phyloP scores from a whole-genome alignment of 805 yeast species.

The Wickerhamomyces chaumierensis region DNA sequence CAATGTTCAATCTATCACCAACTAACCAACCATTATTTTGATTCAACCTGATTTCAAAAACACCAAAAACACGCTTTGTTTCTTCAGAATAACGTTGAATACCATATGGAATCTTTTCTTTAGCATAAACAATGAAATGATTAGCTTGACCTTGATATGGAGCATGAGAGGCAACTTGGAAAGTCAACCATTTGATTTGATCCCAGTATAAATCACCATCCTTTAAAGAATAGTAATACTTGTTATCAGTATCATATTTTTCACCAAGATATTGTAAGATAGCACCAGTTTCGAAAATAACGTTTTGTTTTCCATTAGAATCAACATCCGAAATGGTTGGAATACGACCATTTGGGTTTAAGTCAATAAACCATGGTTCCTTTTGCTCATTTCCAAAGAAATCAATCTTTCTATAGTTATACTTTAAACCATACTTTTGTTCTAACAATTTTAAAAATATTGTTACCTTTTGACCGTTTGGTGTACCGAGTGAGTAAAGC shows the following conservation, averaged over 20 bases:
- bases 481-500: slow-evolving; percentile 31
- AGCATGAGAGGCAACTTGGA: slow-evolving; percentile 49
- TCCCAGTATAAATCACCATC: slow-evolving; percentile 34
- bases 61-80: slow-evolving; percentile 41
- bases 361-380: slow-evolving; percentile 41
- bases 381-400: slow-evolving; percentile 35
- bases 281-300: slow-evolving; percentile 51
- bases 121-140: slow-evolving; percentile 34
- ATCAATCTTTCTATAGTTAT: slow-evolving; percentile 28
- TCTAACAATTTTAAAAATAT: slow-evolving; percentile 22
- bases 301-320: slow-evolving; percentile 28
- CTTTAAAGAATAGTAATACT: slow-evolving; percentile 24
- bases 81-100: slow-evolving; percentile 40
- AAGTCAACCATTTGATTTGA: slow-evolving; percentile 40
- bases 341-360: slow-evolving; percentile 55
- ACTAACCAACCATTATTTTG: slow-evolving; percentile 46
- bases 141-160: slow-evolving; percentile 55
- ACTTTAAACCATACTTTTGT: slow-evolving; percentile 11
- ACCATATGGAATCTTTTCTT: slow-evolving; percentile 43
- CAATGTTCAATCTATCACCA: slow-evolving; percentile 46
- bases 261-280: slow-evolving; percentile 49
- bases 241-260: slow-evolving; percentile 43
- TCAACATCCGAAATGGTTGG: slow-evolving; percentile 37
- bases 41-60: slow-evolving; percentile 37
- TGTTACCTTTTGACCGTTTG: slow-evolving; percentile 31